Conservation (phyloP, 441 rosid species). For the Macaranga tanarius region DNA sequence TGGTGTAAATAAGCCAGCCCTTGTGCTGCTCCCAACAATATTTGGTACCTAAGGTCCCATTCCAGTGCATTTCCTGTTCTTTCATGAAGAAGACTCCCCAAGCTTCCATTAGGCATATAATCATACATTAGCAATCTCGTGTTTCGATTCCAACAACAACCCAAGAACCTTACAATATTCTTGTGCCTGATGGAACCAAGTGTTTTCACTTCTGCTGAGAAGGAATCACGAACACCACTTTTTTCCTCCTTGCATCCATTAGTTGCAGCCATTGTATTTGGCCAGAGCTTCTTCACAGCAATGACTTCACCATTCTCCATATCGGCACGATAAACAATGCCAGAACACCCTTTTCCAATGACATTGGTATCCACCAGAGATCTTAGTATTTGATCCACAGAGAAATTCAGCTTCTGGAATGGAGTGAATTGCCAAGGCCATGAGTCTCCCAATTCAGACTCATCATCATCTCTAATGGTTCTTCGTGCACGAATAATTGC, state of each 20-base stretch:
- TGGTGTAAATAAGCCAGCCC: conserved; percentile 94
- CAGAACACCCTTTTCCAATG: conserved; percentile 97
- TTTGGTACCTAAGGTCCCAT: conserved; percentile 87
- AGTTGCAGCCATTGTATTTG: conserved; percentile 45
- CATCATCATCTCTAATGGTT: conserved; percentile 48
- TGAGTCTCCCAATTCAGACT: conserved; percentile 73
- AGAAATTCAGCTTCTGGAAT: conserved; percentile 90
- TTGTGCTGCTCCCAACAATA: conserved; percentile 85
- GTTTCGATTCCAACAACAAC: conserved; percentile 86
- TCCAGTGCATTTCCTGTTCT: conserved; percentile 65
- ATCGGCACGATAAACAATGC: conserved; percentile 90
- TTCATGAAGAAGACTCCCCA: conserved; percentile 89
- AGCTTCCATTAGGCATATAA: conserved; percentile 94
- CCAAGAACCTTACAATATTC: conserved; percentile 90
- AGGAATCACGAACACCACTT: conserved; percentile 71
- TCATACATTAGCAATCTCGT: conserved; percentile 88
- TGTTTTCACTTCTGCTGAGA: conserved; percentile 88
- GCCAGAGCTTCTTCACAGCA: conserved; percentile 98
- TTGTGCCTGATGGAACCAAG: conserved; percentile 94
- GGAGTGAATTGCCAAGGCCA: conserved; percentile 97
- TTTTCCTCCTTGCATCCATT: conserved; percentile 46
- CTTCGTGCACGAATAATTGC: conserved; percentile 63
- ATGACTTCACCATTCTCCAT: conserved; percentile 82
- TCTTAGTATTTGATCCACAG: conserved; percentile 76
- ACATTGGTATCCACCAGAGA: conserved; percentile 79